Conservation (phyloP, 2,329 filamentous ascomycete genomes). For the Xylariaceae sp. region DNA sequence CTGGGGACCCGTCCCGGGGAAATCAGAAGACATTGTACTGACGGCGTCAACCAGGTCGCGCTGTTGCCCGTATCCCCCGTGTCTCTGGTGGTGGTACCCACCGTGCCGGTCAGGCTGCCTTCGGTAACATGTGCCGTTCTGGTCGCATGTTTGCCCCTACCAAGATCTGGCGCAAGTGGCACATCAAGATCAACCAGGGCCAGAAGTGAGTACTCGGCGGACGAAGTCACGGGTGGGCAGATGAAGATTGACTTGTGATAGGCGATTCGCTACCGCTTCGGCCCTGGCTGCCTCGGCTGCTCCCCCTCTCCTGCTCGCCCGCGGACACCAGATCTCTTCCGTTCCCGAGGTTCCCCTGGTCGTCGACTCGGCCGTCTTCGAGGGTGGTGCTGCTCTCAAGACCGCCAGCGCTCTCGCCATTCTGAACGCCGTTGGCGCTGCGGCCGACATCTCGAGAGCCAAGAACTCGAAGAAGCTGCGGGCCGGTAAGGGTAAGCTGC, state of each 20-base stretch:
- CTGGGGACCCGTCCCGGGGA: too few species aligned
- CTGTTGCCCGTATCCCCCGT: conserved; percentile 99
- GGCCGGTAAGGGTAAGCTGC: conserved; percentile 97
- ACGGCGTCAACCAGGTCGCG: conserved; percentile 60
- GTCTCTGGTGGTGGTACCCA: conserved; percentile 99
- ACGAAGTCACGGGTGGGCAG: conserved; percentile 10
- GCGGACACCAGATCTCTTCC: conserved; percentile 88
- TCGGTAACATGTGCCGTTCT: conserved; percentile 99
- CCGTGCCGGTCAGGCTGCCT: conserved; percentile 98
- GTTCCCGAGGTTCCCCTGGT: conserved; percentile 97
- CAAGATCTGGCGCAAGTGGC: conserved; percentile 99
- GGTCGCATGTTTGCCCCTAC: conserved; percentile 99
- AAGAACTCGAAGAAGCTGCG: conserved; percentile 94
- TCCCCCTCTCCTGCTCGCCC: conserved; percentile 88
- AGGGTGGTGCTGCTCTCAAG: conserved; percentile 72
- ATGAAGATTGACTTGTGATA: conserved; percentile 47
- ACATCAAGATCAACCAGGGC: conserved; percentile 98
- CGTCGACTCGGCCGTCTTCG: conserved; percentile 83
- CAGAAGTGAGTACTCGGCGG: conserved; percentile 66
- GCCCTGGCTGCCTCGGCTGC: conserved; percentile 94
- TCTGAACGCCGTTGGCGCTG: conserved; percentile 85
- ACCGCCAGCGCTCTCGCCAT: conserved; percentile 81
- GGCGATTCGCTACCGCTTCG: conserved; percentile 95
- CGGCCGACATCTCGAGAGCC: conserved; percentile 88
- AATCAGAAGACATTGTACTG: conserved; percentile 2